Evolutionary conservation across 768 basidiomycete genomes (phyloP).

Genomic region (Krasilnikovozyma curviuscula): DNA sequence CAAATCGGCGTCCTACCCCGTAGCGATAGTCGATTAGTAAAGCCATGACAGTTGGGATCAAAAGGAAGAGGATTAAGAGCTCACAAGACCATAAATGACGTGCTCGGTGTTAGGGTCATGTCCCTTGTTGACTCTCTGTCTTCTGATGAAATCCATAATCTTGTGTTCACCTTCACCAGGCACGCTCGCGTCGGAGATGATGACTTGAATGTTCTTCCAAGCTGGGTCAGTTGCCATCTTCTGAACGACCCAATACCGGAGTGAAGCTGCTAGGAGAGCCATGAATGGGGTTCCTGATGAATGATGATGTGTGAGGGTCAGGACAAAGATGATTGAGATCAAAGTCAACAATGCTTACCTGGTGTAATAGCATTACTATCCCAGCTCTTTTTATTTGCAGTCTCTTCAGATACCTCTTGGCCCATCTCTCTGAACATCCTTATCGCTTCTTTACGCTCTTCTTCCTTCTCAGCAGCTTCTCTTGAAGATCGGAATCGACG

Average conservation of each 20-base stretch:
- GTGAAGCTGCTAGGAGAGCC: conserved; percentile 65
- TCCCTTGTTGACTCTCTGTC: conserved; percentile 67
- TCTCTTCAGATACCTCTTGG: conserved; percentile 52
- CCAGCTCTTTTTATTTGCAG: conserved; percentile 71
- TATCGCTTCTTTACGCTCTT: conserved; percentile 62
- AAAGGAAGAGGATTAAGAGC: conserved; percentile 17
- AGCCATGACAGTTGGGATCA: neutral
- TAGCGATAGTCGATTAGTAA: neutral
- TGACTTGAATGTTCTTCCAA: conserved; percentile 86
- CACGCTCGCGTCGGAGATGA: conserved; percentile 90
- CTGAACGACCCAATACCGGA: conserved; percentile 89
- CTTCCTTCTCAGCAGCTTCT: conserved; percentile 85
- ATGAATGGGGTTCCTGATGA: conserved; percentile 70
- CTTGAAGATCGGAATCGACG: conserved; percentile 86
- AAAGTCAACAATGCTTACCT: conserved; percentile 27
- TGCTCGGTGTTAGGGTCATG: conserved; percentile 89
- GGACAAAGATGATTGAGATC: neutral
- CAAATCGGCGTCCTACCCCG: conserved; percentile 74
- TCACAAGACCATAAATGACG: conserved; percentile 89
- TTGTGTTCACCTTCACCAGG: conserved; percentile 99
- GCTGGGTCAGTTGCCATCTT: conserved; percentile 90
- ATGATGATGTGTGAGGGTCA: neutral
- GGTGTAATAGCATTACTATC: conserved; percentile 98
- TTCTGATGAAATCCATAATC: conserved; percentile 94
- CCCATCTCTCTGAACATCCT: conserved; percentile 81